phyloP scores from a whole-genome alignment of 331 rosid genomes.

The Erythrophleum ivorense region DNA sequence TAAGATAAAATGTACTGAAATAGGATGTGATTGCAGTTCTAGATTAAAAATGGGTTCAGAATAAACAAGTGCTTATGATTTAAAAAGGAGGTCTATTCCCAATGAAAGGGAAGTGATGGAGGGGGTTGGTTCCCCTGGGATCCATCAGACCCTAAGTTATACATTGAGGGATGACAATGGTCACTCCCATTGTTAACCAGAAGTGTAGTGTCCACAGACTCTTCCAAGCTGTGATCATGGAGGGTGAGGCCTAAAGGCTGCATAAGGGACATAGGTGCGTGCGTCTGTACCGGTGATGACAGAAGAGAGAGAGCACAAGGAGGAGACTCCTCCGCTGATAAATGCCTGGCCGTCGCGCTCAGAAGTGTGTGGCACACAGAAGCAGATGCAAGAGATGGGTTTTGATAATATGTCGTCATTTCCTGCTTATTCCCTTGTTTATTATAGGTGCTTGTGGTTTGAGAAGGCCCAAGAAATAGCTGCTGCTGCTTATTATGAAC shows the following conservation, averaged over 20 bases:
- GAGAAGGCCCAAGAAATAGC: conserved; percentile 54
- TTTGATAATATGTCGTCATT: neutral
- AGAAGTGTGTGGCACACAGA: conserved; percentile 47
- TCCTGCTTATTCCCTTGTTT: conserved; percentile 18
- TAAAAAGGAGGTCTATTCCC: conserved; percentile 40
- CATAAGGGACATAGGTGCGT: conserved; percentile 48
- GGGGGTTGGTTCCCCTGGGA: conserved; percentile 48
- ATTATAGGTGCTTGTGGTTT: conserved; percentile 37
- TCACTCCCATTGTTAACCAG: conserved; percentile 56
- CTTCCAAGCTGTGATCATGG: conserved; percentile 47
- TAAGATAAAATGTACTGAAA: no score
- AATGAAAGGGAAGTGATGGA: conserved; percentile 63
- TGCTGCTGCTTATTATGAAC: conserved; percentile 47
- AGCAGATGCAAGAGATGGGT: conserved; percentile 30
- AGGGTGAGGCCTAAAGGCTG: conserved; percentile 56
- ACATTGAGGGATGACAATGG: conserved; percentile 54
- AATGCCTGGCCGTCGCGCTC: neutral
- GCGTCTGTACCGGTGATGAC: conserved; percentile 75
- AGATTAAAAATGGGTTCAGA: neutral
- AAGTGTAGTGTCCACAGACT: conserved; percentile 52
- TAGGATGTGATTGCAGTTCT: no score
- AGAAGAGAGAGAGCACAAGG: conserved; percentile 99
- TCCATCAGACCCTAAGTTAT: conserved; percentile 52
- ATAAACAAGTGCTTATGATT: neutral
- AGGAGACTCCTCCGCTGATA: conserved; percentile 35